These are phyloP conservation scores for Hemisphaericaspora xylofermentans DNA, from an alignment of 1,139 yeast species.

Conservation along the genomic window DNA sequence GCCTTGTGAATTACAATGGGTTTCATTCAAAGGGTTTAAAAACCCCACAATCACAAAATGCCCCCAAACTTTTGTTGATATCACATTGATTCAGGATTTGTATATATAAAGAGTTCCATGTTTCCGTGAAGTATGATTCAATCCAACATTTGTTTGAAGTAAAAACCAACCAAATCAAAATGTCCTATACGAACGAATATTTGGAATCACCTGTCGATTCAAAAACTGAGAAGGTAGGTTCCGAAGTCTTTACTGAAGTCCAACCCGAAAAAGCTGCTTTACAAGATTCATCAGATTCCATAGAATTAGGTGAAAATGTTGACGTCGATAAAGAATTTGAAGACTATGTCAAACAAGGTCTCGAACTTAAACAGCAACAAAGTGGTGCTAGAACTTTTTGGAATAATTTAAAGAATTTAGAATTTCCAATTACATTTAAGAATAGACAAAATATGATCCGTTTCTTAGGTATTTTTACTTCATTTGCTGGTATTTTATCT, in stretches of 20 bases:
- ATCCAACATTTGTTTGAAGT: no score
- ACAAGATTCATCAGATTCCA: neutral
- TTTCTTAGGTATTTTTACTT: constrained; percentile 51
- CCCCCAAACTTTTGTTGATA: no score
- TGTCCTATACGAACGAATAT: neutral
- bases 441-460: constrained; percentile 46
- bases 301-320: constrained; percentile 18
- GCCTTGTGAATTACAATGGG: no score
- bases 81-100: no score
- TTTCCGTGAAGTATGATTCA: no score
- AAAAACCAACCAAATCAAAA: neutral
- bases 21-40: no score
- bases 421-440: constrained; percentile 34
- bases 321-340: constrained; percentile 28
- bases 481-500: constrained; percentile 59
- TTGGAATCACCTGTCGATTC: neutral
- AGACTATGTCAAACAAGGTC: constrained; percentile 23
- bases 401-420: constrained; percentile 23
- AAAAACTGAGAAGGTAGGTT: neutral
- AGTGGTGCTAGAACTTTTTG: constrained; percentile 17
- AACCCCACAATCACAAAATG: no score
- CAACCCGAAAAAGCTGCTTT: neutral
- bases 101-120: no score
- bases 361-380: constrained; percentile 15
- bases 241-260: neutral